Conservation (phyloP, 805 yeast species). For the Saccharomycopsis amapae region DNA sequence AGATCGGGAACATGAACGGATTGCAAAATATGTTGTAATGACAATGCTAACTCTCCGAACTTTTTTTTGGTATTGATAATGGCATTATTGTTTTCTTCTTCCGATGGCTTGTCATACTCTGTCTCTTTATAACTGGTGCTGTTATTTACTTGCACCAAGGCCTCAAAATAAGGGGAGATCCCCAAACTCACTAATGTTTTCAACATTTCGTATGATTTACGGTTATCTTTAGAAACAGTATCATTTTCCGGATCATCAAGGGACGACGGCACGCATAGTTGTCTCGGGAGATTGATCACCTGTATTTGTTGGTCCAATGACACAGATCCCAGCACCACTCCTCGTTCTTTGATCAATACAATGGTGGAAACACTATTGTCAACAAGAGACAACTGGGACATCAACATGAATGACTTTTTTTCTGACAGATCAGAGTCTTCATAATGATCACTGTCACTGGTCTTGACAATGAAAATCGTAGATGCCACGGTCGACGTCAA, state of each 20-base stretch:
- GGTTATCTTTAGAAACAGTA: slow-evolving; percentile 1
- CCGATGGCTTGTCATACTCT: slow-evolving; percentile 11
- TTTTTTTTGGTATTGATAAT: slow-evolving; percentile 49
- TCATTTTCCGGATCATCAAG: background rate
- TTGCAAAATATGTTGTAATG: slow-evolving; percentile 62
- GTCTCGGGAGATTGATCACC: slow-evolving; percentile 31
- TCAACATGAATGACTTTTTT: slow-evolving; percentile 16
- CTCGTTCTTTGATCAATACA: slow-evolving; percentile 39
- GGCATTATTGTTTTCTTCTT: slow-evolving; percentile 24
- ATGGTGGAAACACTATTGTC: slow-evolving; percentile 26
- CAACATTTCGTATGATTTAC: slow-evolving; percentile 41
- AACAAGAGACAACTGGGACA: slow-evolving; percentile 14
- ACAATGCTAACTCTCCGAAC: slow-evolving; percentile 58
- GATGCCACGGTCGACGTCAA: slow-evolving; percentile 22
- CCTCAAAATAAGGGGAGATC: slow-evolving; percentile 63
- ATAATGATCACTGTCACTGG: background rate
- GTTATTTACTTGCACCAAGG: slow-evolving; percentile 28
- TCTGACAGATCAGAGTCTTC: background rate
- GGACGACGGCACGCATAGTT: background rate
- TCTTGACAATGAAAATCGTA: slow-evolving; percentile 25
- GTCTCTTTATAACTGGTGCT: slow-evolving; percentile 4
- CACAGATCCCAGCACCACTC: slow-evolving; percentile 24
- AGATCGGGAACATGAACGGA: slow-evolving; percentile 65
- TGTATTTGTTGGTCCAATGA: slow-evolving; percentile 31
- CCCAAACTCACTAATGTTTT: slow-evolving; percentile 55